These are phyloP conservation scores for Collybia sordida DNA, from an alignment of 768 basidiomycete species.

Conservation along the genomic window DNA sequence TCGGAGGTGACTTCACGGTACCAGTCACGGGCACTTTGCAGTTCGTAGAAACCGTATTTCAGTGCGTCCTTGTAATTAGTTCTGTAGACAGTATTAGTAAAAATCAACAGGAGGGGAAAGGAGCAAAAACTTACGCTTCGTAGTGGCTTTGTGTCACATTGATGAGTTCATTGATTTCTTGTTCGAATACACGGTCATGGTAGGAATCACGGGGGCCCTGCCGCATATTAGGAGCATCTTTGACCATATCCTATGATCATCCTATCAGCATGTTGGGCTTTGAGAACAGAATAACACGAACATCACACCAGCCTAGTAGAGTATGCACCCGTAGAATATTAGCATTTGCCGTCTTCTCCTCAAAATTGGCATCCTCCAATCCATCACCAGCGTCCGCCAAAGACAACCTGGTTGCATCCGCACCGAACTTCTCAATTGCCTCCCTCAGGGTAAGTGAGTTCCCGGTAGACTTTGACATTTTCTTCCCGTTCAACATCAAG, in stretches of 20 bases:
- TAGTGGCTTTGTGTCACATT: conserved; percentile 80
- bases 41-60: conserved; percentile 94
- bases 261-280: conserved; percentile 4
- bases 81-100: conserved; percentile 36
- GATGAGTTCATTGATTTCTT: conserved; percentile 87
- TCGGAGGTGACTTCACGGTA: conserved; percentile 92
- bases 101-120: background rate
- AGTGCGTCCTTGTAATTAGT: conserved; percentile 95
- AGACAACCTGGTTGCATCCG: conserved; percentile 88
- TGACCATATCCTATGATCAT: conserved; percentile 70
- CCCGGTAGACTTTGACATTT: conserved; percentile 98
- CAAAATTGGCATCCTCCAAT: conserved; percentile 98
- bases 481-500: conserved; percentile 95
- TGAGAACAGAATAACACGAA: conserved; percentile 28
- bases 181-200: conserved; percentile 88
- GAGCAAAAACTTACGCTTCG: conserved; percentile 72
- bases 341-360: conserved; percentile 97
- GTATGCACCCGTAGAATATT: conserved; percentile 94
- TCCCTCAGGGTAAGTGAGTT: conserved; percentile 92
- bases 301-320: conserved; percentile 89
- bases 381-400: conserved; percentile 98
- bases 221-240: conserved; percentile 69
- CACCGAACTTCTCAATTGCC: conserved; percentile 91
- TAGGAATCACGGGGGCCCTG: conserved; percentile 67
- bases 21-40: conserved; percentile 91